Evolutionary conservation across 2,329 filamentous ascomycete genomes (phyloP).

Genomic region (Ceratocystis destructans): DNA sequence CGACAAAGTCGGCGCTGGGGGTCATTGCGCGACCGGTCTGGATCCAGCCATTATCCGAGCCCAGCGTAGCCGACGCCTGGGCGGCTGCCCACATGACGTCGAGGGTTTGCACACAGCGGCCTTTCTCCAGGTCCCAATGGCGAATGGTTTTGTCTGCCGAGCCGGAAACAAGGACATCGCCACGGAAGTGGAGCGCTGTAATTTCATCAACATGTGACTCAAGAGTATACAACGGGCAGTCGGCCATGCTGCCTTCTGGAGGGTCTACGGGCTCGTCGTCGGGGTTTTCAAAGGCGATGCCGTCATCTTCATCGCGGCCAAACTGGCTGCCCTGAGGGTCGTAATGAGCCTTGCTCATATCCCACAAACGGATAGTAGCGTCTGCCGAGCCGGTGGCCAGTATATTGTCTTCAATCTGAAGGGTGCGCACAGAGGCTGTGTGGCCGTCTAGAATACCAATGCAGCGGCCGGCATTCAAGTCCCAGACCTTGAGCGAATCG

Average conservation of each 20-base stretch:
- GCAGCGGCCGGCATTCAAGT: conserved; percentile 82
- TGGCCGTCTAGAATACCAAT: conserved; percentile 88
- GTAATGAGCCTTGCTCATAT: conserved; percentile 78
- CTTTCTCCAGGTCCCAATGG: conserved; percentile 95
- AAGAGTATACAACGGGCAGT: conserved; percentile 79
- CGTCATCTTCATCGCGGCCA: conserved; percentile 46
- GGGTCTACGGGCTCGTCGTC: conserved; percentile 56
- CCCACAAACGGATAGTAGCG: conserved; percentile 88
- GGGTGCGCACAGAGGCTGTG: conserved; percentile 76
- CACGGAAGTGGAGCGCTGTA: conserved; percentile 81
- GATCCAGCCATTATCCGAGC: conserved; percentile 55
- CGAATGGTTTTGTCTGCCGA: conserved; percentile 94
- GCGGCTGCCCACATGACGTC: conserved; percentile 97
- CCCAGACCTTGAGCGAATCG: conserved; percentile 91
- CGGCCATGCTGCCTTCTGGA: conserved; percentile 66
- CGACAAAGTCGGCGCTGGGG: conserved; percentile 71
- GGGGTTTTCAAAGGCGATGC: conserved; percentile 57
- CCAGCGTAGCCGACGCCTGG: conserved; percentile 61
- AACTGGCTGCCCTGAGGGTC: conserved; percentile 52
- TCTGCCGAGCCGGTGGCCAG: conserved; percentile 90
- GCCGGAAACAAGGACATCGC: conserved; percentile 82
- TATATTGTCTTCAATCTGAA: conserved; percentile 93
- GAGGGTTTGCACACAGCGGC: conserved; percentile 91
- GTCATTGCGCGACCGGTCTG: conserved; percentile 46
- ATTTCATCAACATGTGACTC: conserved; percentile 88